phyloP scores from a whole-genome alignment of 768 basidiomycete species.

The Suillus sp. region DNA sequence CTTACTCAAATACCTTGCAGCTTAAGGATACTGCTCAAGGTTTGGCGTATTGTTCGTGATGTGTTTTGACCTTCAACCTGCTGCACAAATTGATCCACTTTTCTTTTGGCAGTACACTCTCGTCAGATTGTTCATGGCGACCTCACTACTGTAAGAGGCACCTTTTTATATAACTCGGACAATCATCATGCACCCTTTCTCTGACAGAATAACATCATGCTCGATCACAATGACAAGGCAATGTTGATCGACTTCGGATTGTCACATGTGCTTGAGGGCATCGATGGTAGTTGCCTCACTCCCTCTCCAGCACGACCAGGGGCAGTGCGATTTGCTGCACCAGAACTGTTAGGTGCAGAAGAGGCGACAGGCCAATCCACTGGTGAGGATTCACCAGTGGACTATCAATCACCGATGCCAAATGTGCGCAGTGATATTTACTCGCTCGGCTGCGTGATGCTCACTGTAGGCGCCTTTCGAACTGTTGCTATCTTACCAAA shows the following conservation, averaged over 20 bases:
- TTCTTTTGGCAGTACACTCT: slow-evolving; percentile 6
- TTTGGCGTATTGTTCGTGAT: not conserved
- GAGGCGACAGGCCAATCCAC: not conserved
- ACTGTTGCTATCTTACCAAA: not conserved
- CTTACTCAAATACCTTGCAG: not conserved
- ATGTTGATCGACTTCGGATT: slow-evolving; percentile 47
- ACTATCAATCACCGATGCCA: not conserved
- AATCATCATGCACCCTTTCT: not conserved
- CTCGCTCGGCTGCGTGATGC: slow-evolving; percentile 42
- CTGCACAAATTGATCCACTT: no score
- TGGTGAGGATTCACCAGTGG: not conserved
- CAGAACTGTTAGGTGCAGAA: slow-evolving; percentile 32
- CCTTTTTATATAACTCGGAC: not conserved
- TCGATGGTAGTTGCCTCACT: slow-evolving; percentile 24
- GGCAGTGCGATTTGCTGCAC: slow-evolving; percentile 48
- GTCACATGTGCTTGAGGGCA: slow-evolving; percentile 39
- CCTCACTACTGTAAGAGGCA: slow-evolving; percentile 9
- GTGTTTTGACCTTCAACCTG: not conserved
- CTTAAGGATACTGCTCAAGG: not conserved
- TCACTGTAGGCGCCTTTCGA: slow-evolving; percentile 33
- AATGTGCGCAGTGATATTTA: slow-evolving; percentile 41
- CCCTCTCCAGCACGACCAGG: slow-evolving; percentile 2
- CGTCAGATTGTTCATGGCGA: slow-evolving; percentile 8
- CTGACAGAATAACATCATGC: slow-evolving; percentile 24
- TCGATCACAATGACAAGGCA: slow-evolving; percentile 41